Evolutionary conservation across 306 rosid genomes (phyloP).

Genomic region (Lathyrus tuberosus): DNA sequence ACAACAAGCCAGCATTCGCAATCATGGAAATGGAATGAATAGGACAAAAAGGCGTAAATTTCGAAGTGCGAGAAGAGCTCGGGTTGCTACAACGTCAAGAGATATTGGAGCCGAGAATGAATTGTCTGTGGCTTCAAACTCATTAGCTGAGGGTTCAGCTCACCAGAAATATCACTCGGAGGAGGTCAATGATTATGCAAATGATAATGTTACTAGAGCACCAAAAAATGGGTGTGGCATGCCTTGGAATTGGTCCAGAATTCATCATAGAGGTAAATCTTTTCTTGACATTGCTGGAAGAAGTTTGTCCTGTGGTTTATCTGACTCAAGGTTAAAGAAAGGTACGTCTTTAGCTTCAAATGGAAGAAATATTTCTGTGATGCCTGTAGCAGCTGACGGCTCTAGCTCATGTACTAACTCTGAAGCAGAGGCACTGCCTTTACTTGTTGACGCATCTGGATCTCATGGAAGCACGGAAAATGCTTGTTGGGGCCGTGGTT

Average conservation of each 20-base stretch:
- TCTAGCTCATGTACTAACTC: constrained; percentile 72
- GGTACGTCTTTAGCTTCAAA: constrained; percentile 54
- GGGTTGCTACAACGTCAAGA: constrained; percentile 66
- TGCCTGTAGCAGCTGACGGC: constrained; percentile 68
- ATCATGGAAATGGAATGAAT: constrained; percentile 62
- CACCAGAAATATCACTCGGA: constrained; percentile 64
- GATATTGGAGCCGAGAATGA: constrained; percentile 78
- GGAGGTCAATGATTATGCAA: constrained; percentile 58
- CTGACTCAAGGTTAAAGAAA: constrained; percentile 79
- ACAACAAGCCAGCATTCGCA: constrained; percentile 61
- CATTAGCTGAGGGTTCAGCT: constrained; percentile 64
- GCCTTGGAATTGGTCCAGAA: constrained; percentile 99
- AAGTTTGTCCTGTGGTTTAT: constrained; percentile 90
- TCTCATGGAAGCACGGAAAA: constrained; percentile 79
- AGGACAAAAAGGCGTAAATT: constrained; percentile 77
- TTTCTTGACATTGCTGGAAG: constrained; percentile 94
- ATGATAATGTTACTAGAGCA: constrained; percentile 73
- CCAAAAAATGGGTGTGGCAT: constrained; percentile 95
- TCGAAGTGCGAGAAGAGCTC: constrained; percentile 69
- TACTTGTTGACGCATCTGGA: constrained; percentile 85
- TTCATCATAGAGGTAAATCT: constrained; percentile 90
- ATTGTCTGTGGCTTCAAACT: constrained; percentile 90
- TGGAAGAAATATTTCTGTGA: constrained; percentile 64
- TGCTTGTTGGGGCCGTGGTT: constrained; percentile 77
- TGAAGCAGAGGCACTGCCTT: constrained; percentile 81